A percentile compares a stretch with the other conserved stretches of the same genome.
Evolutionary conservation across 768 basidiomycete species (phyloP).

Genomic region (Glaciozyma martinii): DNA sequence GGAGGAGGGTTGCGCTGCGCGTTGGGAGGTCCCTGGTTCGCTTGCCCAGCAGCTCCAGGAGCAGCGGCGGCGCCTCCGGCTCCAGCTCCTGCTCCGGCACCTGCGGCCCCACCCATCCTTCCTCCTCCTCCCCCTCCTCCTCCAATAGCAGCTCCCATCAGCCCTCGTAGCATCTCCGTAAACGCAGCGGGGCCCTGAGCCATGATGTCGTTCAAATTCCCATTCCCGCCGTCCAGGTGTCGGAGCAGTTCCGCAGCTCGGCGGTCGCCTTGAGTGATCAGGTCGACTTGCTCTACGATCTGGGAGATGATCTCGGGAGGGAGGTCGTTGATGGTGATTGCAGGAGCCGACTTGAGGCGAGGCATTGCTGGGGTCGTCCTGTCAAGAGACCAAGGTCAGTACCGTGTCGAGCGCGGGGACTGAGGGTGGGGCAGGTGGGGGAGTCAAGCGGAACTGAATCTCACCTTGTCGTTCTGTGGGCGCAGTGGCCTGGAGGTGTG

Average conservation of each 20-base stretch:
- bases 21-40: background rate
- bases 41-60: too few species aligned
- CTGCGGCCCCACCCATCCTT: background rate
- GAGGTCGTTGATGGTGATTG: slow-evolving; percentile 5
- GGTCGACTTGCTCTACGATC: slow-evolving; percentile 18
- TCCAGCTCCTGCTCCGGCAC: background rate
- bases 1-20: background rate
- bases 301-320: slow-evolving; percentile 18
- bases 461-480: too few species aligned
- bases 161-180: background rate
- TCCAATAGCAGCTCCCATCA: background rate
- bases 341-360: too few species aligned
- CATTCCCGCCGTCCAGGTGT: background rate
- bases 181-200: background rate
- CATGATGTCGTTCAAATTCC: background rate
- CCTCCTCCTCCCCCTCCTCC: background rate
- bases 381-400: too few species aligned
- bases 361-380: too few species aligned
- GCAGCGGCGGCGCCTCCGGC: too few species aligned
- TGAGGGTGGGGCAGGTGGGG: too few species aligned
- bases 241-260: background rate
- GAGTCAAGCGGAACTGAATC: too few species aligned
- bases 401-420: too few species aligned
- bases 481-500: too few species aligned
- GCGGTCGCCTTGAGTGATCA: background rate